Conservation (phyloP, 1,284 basidiomycete species). For the Amylostereum chailletii region DNA sequence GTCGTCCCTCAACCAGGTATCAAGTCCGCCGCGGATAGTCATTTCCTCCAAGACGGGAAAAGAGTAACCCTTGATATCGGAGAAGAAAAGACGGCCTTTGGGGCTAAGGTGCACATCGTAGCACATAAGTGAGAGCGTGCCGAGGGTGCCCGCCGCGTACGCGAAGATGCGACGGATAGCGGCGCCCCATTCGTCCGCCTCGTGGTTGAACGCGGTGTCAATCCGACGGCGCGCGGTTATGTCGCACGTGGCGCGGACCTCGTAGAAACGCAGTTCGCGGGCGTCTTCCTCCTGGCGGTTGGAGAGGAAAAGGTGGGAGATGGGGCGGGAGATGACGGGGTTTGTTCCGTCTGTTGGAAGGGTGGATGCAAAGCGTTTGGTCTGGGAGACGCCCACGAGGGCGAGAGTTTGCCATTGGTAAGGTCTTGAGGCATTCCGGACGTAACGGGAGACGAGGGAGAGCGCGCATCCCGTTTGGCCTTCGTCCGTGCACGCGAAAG, state of each 20-base stretch:
- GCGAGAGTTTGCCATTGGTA: slow-evolving; percentile 19
- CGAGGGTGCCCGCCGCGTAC: slow-evolving; percentile 17
- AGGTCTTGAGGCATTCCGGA: slow-evolving; percentile 16
- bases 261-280: slow-evolving; percentile 6
- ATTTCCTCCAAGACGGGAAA: slow-evolving; percentile 18
- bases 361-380: slow-evolving; percentile 9
- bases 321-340: slow-evolving; percentile 7
- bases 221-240: slow-evolving; percentile 8
- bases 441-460: slow-evolving; percentile 18
- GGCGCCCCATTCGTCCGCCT: slow-evolving; percentile 9
- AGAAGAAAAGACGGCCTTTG: slow-evolving; percentile 11
- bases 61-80: slow-evolving; percentile 11
- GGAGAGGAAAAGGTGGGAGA: slow-evolving; percentile 19
- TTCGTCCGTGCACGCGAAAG: slow-evolving; percentile 17
- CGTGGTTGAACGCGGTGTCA: slow-evolving; percentile 10
- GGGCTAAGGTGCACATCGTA: slow-evolving; percentile 16
- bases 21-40: slow-evolving; percentile 19
- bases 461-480: slow-evolving; percentile 15
- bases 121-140: slow-evolving; percentile 19
- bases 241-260: slow-evolving; percentile 6
- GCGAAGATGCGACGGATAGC: slow-evolving; percentile 14
- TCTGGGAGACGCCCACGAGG: slow-evolving; percentile 12
- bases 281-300: slow-evolving; percentile 10
- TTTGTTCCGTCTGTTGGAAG: background rate
- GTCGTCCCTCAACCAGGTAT: slow-evolving; percentile 11